Conservation (phyloP, 805 yeast genomes). For the Saturnispora mendoncae region DNA sequence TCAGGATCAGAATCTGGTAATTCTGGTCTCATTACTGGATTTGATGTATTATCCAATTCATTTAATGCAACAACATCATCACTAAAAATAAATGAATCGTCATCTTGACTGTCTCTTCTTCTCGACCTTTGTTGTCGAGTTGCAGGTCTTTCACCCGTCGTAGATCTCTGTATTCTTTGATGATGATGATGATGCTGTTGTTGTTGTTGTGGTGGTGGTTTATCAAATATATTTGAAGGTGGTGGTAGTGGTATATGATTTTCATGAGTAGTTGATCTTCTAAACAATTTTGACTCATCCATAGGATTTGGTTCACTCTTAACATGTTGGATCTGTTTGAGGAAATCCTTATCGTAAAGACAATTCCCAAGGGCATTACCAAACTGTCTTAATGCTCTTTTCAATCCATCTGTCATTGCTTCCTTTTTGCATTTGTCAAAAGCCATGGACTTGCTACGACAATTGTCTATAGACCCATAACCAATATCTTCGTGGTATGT, state of each 20-base stretch:
- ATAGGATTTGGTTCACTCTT: constrained; percentile 25
- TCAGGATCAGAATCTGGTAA: constrained; percentile 24
- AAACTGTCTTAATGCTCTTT: constrained; percentile 69
- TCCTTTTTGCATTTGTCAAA: constrained; percentile 76
- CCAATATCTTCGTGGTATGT: constrained; percentile 76
- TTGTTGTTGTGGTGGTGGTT: neutral
- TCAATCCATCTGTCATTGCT: constrained; percentile 77
- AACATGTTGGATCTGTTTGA: constrained; percentile 41
- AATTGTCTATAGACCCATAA: constrained; percentile 63
- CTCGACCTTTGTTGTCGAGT: neutral
- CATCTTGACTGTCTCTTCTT: constrained; percentile 18
- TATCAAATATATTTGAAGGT: neutral
- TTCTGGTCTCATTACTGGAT: constrained; percentile 9
- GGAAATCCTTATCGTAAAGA: constrained; percentile 65
- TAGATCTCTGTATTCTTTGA: neutral
- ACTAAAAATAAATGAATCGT: constrained; percentile 47
- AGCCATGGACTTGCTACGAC: constrained; percentile 61
- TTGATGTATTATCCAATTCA: neutral
- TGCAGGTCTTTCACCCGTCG: neutral
- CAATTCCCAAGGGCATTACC: constrained; percentile 79
- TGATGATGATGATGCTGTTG: neutral
- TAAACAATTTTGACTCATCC: constrained; percentile 26
- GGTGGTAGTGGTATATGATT: neutral
- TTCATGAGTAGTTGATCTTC: constrained; percentile 13
- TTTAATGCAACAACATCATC: constrained; percentile 30